A percentile compares a stretch with the other conserved stretches of the same genome.
phyloP scores from a whole-genome alignment of 1,139 yeast genomes.

The Pichia sp. region DNA sequence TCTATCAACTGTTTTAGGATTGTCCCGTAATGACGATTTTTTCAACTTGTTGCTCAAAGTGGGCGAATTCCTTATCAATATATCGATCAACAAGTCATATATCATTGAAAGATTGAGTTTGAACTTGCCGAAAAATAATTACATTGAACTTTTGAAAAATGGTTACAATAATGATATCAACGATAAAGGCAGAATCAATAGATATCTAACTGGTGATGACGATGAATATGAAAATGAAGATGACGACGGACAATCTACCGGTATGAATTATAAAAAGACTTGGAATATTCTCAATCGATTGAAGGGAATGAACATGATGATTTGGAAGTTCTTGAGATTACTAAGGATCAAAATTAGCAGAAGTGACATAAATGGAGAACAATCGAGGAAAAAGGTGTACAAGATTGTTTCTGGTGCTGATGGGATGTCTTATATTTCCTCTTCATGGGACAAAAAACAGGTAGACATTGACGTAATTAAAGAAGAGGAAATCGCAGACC shows the following conservation, averaged over 20 bases:
- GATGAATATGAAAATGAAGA: too few species aligned
- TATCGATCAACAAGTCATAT: constrained; percentile 60
- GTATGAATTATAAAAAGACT: too few species aligned
- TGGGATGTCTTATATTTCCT: too few species aligned
- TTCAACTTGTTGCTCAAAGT: constrained; percentile 51
- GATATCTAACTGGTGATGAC: constrained; percentile 5
- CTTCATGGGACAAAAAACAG: not conserved
- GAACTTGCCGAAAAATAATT: constrained; percentile 42
- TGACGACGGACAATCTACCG: too few species aligned
- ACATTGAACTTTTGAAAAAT: constrained; percentile 37
- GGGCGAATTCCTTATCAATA: constrained; percentile 56
- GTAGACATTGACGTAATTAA: constrained; percentile 23
- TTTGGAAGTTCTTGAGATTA: constrained; percentile 24
- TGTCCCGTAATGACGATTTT: constrained; percentile 51
- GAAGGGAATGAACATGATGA: constrained; percentile 9
- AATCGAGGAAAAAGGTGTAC: too few species aligned
- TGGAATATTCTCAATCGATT: constrained; percentile 14
- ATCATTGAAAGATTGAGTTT: constrained; percentile 51
- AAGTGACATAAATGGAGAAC: too few species aligned
- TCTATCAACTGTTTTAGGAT: constrained; percentile 24
- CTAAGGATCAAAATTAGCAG: not conserved
- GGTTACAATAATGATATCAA: not conserved
- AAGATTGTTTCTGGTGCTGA: too few species aligned
- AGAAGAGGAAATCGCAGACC: constrained; percentile 22
- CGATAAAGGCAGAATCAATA: constrained; percentile 19